A percentile compares a stretch with the other conserved stretches of the same genome.
These are phyloP conservation scores for Parsonsia alboflavescens DNA, from an alignment of 257 asterid species.

Conservation along the genomic window DNA sequence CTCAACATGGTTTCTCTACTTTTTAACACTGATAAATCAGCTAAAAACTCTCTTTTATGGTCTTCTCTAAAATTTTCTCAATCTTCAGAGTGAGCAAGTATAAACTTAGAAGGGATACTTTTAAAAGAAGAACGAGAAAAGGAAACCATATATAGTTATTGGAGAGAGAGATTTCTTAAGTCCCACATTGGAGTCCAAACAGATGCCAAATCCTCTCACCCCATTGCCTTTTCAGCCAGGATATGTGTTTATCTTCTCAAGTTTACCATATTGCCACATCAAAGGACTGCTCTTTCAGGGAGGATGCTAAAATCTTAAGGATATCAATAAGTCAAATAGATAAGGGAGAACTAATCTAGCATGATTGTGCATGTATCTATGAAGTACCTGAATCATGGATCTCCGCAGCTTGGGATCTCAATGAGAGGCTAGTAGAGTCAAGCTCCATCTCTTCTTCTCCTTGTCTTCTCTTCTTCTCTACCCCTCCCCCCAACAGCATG, in stretches of 20 bases:
- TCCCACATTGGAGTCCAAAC: constrained; percentile 12
- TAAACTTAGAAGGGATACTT: neutral
- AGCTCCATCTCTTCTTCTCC: constrained; percentile 27
- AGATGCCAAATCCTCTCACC: constrained; percentile 4
- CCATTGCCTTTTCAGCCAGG: neutral
- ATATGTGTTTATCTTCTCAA: neutral
- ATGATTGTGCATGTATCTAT: neutral
- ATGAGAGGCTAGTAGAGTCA: constrained; percentile 25
- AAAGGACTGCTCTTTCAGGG: neutral
- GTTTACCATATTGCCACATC: constrained; percentile 2
- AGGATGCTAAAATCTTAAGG: neutral
- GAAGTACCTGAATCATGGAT: constrained; percentile 29
- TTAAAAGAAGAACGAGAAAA: neutral
- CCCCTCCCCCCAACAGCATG: constrained; percentile 20
- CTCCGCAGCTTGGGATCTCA: constrained; percentile 34
- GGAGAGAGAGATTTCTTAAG: constrained; percentile 3
- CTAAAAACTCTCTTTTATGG: neutral
- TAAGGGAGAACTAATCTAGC: neutral
- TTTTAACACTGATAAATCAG: neutral
- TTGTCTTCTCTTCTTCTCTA: constrained; percentile 20
- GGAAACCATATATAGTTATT: neutral
- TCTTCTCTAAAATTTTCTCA: neutral
- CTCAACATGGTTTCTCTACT: neutral
- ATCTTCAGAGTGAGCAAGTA: neutral
- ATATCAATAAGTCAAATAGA: neutral